Conservation (phyloP, 345 rosid species). For the Citrus hindsii region DNA sequence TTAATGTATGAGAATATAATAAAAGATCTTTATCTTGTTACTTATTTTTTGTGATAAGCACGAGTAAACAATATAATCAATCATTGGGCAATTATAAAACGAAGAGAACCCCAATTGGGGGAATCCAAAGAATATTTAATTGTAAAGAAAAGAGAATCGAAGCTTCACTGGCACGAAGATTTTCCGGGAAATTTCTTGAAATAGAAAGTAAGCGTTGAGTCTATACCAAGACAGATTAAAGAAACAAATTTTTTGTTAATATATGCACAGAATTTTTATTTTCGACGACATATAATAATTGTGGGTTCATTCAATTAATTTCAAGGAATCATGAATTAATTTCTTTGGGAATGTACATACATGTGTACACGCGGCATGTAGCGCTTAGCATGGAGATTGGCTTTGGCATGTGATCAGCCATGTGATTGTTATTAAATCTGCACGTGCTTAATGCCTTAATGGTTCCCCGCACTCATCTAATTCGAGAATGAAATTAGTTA, state of each 20-base stretch:
- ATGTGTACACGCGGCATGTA: no score
- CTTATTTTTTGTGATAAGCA: no score
- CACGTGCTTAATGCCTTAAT: constrained; percentile 1
- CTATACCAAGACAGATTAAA: neutral
- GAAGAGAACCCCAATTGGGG: no score
- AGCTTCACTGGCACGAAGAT: neutral
- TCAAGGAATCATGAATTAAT: neutral
- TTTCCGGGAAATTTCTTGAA: neutral
- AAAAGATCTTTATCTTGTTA: no score
- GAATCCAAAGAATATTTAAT: no score
- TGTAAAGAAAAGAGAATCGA: neutral
- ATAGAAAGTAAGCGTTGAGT: neutral
- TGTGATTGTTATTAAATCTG: constrained; percentile 16
- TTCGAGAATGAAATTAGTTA: no score
- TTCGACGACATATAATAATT: no score
- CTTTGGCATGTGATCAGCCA: constrained; percentile 16
- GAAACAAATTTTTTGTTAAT: neutral
- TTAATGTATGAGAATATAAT: neutral
- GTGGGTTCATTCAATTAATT: neutral
- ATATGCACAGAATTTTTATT: neutral
- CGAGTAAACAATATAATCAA: neutral
- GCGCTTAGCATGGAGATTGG: neutral
- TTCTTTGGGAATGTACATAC: neutral
- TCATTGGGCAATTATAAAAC: constrained; percentile 4
- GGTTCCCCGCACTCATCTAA: neutral